Base-by-base conservation (phyloP, 78 protist species). In the Isochrysis galbana region DNA sequence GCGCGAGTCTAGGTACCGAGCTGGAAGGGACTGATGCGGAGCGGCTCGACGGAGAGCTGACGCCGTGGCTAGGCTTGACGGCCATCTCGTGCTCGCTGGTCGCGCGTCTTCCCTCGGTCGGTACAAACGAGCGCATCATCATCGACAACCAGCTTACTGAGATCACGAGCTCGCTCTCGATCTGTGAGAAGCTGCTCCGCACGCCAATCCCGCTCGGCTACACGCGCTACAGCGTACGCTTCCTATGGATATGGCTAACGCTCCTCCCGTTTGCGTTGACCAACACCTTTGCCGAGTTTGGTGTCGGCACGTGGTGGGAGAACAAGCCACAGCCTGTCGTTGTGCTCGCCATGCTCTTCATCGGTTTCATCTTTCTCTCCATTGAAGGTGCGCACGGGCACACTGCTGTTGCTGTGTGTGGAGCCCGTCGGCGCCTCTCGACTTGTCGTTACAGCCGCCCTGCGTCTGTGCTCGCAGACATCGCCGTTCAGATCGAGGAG, bases 401-500 rank as follows among this genome's bases (percentile, higher is more conserved):
- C n/a, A n/a, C n/a, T n/a, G n/a, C n/a, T n/a, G n/a, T n/a, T n/a
- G n/a, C n/a, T n/a, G n/a, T n/a, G n/a, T n/a, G n/a, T n/a, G n/a
- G n/a, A n/a, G n/a, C n/a, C n/a, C n/a, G n/a, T n/a, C n/a, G n/a
- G n/a, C n/a, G n/a, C n/a, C n/a, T n/a, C n/a, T n/a, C n/a, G n/a
- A n/a, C n/a, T n/a, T n/a, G n/a, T n/a, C n/a, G n/a, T n/a, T n/a
- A n/a, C n/a, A n/a, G n/a, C n/a, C n/a, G n/a, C n/a, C n/a, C n/a
- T n/a, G n/a, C n/a, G n/a, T n/a, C n/a, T n/a, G n/a, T n/a, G n/a
- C n/a, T n/a, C n/a, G n/a, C n/a, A n/a, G 80, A 70, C 41, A 70
- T 70, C 41, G 80, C 80, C 80, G 80, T 70, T 17, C 80, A 70
- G 41, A 70, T 70, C 80, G 80, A 70, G 80, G 80, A 70, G 80